phyloP scores from a whole-genome alignment of 176 grass and related monocot species.

The Microstegium vimineum region DNA sequence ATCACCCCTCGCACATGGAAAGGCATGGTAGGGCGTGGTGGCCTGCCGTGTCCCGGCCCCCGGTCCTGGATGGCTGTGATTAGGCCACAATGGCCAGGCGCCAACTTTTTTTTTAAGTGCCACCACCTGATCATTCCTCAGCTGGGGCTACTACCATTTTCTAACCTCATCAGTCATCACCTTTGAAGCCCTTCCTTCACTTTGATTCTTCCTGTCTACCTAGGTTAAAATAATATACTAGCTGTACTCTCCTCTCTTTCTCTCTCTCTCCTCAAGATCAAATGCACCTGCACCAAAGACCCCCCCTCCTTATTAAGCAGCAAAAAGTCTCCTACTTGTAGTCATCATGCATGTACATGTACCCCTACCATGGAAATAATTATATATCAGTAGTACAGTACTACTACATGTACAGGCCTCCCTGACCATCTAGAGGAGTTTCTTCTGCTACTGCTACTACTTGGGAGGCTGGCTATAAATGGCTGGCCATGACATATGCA shows the following conservation, averaged over 20 bases:
- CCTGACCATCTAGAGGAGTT: conserved; percentile 26
- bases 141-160: too few relatives aligned
- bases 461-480: conserved; percentile 78
- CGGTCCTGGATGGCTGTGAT: conserved; percentile 63
- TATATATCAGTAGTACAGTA: conserved; percentile 18
- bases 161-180: conserved; percentile 39
- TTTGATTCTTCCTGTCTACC: conserved; percentile 84
- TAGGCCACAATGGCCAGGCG: conserved; percentile 63
- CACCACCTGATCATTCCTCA: conserved; percentile 80
- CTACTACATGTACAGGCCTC: conserved; percentile 29
- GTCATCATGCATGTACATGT: conserved; percentile 18
- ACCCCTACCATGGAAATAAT: conserved; percentile 33
- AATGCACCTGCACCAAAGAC: conserved; percentile 43
- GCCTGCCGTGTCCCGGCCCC: conserved; percentile 4
- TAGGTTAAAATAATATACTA: conserved; percentile 48
- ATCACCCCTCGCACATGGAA: conserved; percentile 49
- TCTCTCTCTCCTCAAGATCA: conserved; percentile 23
- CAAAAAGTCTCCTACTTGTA: conserved; percentile 3
- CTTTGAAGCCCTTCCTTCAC: conserved; percentile 40
- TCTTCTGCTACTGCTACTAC: conserved; percentile 18
- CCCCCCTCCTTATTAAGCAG: neutral
- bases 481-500: conserved; percentile 59
- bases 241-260: neutral
- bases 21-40: conserved; percentile 33
- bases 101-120: conserved; percentile 84